These are phyloP conservation scores for Betula pendula DNA, from an alignment of 306 rosid species.

Conservation along the genomic window DNA sequence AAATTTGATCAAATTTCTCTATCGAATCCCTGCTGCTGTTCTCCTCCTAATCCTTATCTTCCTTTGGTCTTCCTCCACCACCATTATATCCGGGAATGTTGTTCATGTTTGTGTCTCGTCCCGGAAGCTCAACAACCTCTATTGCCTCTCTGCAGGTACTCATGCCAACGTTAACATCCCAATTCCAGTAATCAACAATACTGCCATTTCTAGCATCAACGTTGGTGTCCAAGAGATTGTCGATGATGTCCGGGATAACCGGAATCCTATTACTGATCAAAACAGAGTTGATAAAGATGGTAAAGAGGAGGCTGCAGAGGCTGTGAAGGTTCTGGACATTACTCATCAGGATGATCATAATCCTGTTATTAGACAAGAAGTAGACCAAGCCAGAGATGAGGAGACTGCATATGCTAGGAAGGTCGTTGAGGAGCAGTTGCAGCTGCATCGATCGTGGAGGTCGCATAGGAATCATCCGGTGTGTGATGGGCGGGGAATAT, in stretches of 20 bases:
- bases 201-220: constrained; percentile 8
- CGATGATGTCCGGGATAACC: not conserved
- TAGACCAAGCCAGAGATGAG: constrained; percentile 26
- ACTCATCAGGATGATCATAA: constrained; percentile 14
- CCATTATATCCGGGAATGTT: constrained; percentile 60
- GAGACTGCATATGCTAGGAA: constrained; percentile 47
- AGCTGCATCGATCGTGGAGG: constrained; percentile 59
- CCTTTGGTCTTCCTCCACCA: constrained; percentile 62
- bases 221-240: not conserved
- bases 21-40: constrained; percentile 42
- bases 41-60: constrained; percentile 53
- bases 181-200: constrained; percentile 26
- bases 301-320: not conserved
- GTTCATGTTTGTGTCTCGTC: constrained; percentile 71
- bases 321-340: constrained; percentile 2
- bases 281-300: not conserved
- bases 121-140: constrained; percentile 59
- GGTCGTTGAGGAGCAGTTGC: constrained; percentile 51
- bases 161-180: constrained; percentile 53
- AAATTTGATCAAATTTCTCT: constrained; percentile 31
- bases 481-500: constrained; percentile 59
- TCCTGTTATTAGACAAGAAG: constrained; percentile 17
- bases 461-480: constrained; percentile 32
- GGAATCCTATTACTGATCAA: not conserved
- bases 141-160: constrained; percentile 70